Evolutionary conservation across 768 basidiomycete genomes (phyloP), one percentile per base, ranked within the genome.

Genomic region (Lactarius hengduanensis): DNA sequence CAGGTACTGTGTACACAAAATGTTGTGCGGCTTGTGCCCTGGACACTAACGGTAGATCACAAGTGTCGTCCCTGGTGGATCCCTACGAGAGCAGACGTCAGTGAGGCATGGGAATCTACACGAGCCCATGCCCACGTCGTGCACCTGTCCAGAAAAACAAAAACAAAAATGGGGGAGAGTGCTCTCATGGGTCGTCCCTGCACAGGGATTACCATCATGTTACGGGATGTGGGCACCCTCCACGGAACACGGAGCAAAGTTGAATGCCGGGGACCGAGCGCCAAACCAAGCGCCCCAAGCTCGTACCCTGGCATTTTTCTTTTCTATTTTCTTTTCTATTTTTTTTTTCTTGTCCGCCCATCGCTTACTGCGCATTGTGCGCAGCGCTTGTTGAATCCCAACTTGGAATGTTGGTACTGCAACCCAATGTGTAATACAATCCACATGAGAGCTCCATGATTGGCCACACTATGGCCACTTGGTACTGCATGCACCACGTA

Each of bases 221-320:
- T 65, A 60, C 64, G 64, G 15, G 58, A 65, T 11, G 47, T 26
- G 40, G 47, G 54, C 64, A 41, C 26, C 58, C 32, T 16, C 50
- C 50, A 22, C 22, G 26, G 6, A 22, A 13, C 50, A 26, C 50
- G 50, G 50, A 53, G 50, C 15, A 61, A 59, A 26, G 16, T 38
- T 65, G 55, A 65, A 65, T 3, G 43, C 64, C 64, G 64, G 59
- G 30, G 2, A 13, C 28, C 7, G 2, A n/a, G 59, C 32, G 32
- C 36, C 32, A 40, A 30, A 1, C 18, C 38, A 41, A 45, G 40
- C 60, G 55, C 55, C 34, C 20, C n/a, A 36, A 4, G 22, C 18
- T 55, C 40, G 18, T 41, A 3, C 16, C 28, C 22, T 9, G 34
- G 34, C 34, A 34, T 34, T n/a, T 16, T 56, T 34, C n/a, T 13